Conservation (phyloP, 2,329 filamentous ascomycete species). For the Aureobasidium sp. region DNA sequence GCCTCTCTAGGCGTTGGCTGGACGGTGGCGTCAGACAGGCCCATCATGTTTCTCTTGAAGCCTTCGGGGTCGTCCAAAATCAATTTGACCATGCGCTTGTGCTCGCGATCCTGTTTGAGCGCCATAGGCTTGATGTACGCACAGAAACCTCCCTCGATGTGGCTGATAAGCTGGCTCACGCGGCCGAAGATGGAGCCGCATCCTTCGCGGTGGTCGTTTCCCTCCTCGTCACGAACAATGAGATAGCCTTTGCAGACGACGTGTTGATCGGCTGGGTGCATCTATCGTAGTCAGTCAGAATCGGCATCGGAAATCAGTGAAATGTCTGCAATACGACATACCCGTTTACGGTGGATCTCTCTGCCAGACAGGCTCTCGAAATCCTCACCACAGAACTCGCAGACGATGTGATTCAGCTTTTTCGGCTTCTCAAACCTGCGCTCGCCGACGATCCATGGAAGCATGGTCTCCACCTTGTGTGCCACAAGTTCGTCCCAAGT, state of each 20-base stretch:
- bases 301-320: background rate
- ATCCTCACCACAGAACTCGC: conserved; percentile 48
- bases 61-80: conserved; percentile 22
- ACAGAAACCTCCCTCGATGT: conserved; percentile 48
- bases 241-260: conserved; percentile 33
- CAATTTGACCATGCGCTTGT: conserved; percentile 40
- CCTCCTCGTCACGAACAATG: background rate
- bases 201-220: conserved; percentile 16
- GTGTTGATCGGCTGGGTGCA: conserved; percentile 41
- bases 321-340: conserved; percentile 23
- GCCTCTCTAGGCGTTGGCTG: background rate
- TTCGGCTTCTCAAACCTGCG: conserved; percentile 17
- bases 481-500: conserved; percentile 24
- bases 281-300: conserved; percentile 25
- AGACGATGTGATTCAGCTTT: conserved; percentile 38
- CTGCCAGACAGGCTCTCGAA: conserved; percentile 46
- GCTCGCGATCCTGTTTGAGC: conserved; percentile 41
- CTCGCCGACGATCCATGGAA: conserved; percentile 17
- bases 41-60: conserved; percentile 18
- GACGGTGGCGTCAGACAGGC: background rate
- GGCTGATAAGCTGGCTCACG: conserved; percentile 42
- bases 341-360: conserved; percentile 43
- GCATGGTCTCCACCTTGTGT: conserved; percentile 29
- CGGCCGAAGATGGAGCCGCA: conserved; percentile 41
- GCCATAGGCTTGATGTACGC: conserved; percentile 31